Evolutionary conservation across 2,329 filamentous ascomycete species (phyloP), one percentile per base, ranked within the genome.

Genomic region (Paraphaeosphaeria minitans): DNA sequence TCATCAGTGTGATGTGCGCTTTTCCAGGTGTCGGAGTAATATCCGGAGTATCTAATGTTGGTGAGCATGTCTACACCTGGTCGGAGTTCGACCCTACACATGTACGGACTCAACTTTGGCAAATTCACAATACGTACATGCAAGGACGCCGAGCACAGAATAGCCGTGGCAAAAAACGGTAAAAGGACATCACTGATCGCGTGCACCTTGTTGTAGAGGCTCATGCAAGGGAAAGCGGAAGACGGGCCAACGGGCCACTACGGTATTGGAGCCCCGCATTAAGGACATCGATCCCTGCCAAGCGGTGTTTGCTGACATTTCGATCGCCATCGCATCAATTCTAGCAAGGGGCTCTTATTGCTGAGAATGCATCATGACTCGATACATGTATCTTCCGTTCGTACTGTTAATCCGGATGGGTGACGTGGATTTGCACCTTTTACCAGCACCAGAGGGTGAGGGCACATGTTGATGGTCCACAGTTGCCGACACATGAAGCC

Each of bases 251-350:
- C 49, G 37, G n/a, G n/a, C 3, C 10, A 37, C 50, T 53, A n/a
- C n/a, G n/a, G n/a, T n/a, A 53, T 53, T 53, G 50, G 37, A 43
- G 37, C 50, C 50, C 50, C 37, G 37, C 49, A 52, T 21, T 42
- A 27, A 7, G 49, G 35, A n/a, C 22, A 19, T 52, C 10, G 35
- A 27, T 13, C 22, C 37, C 49, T 52, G 49, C 37, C 37, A 52
- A 41, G 37, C 16, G 13, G 24, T 27, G 6, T 27, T 27, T 27
- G 24, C 6, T 27, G 35, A 33, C 27, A 22, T 37, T 14, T 37
- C 19, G 46, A 49, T 37, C 29, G 29, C 31, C 31, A n/a, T 49
- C 35, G 12, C 35, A 16, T 37, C 35, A 37, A 37, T 12, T 37
- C 35, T 37, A 37, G 13, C 13, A 13, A 37, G 14, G 2, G 13